Percentiles rank a stretch among this genome's conserved stretches.
These are phyloP conservation scores for Bacterosira constricta DNA, from an alignment of 108 stramenopile genomes.

Conservation along the genomic window DNA sequence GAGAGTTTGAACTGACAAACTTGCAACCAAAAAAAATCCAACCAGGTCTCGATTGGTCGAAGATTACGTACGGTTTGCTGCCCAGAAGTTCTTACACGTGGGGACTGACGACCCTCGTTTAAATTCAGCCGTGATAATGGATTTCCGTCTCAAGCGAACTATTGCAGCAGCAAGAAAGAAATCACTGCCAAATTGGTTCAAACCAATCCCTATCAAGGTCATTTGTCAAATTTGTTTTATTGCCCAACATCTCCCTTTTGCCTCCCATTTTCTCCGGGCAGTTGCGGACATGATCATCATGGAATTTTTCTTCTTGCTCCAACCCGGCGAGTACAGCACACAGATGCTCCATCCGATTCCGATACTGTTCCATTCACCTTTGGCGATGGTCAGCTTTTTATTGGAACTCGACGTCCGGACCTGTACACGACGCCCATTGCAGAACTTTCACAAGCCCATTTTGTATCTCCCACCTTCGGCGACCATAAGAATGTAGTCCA, in stretches of 20 bases:
- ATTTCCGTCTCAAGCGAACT: constrained; percentile 16
- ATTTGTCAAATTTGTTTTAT: neutral
- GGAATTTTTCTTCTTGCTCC: constrained; percentile 54
- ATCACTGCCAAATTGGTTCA: no score
- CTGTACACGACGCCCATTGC: constrained; percentile 7
- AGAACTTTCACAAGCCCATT: constrained; percentile 14
- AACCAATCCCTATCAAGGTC: constrained; percentile 44
- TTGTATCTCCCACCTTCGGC: no score
- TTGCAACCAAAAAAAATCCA: neutral
- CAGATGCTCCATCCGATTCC: constrained; percentile 11
- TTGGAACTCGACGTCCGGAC: constrained; percentile 20
- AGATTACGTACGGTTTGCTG: constrained; percentile 37
- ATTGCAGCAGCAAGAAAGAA: constrained; percentile 17
- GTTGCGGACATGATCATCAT: constrained; percentile 48
- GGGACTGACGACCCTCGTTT: constrained; percentile 28
- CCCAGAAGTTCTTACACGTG: constrained; percentile 28
- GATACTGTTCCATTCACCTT: constrained; percentile 24
- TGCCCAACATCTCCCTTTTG: no score
- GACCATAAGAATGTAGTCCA: no score
- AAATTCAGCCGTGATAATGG: constrained; percentile 5
- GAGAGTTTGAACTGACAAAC: no score
- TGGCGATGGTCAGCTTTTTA: constrained; percentile 28
- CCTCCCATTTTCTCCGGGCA: constrained; percentile 18
- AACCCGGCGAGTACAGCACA: constrained; percentile 10
- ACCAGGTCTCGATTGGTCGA: constrained; percentile 28